A percentile compares a stretch with the other conserved stretches of the same genome.
Conservation (phyloP, 345 rosid species). For the Bruguiera parviflora region DNA sequence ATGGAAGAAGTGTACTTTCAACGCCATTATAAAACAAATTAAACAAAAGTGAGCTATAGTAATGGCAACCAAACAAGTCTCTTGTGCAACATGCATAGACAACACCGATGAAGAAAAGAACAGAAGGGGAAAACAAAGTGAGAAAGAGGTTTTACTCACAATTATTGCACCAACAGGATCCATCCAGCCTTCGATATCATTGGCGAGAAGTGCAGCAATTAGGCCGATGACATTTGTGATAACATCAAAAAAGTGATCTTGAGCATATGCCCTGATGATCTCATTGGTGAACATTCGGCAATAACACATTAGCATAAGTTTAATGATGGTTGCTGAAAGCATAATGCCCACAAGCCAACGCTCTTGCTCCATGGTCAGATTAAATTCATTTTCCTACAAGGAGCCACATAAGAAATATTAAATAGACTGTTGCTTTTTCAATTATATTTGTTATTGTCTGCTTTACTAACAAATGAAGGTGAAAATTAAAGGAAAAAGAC, state of each 20-base stretch:
- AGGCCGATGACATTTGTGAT: conserved; percentile 90
- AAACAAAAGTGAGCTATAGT: too few species aligned
- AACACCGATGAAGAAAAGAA: too few species aligned
- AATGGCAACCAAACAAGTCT: too few species aligned
- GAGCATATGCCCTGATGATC: conserved; percentile 96
- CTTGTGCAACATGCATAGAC: too few species aligned
- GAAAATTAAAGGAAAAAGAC: background rate
- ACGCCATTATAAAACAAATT: too few species aligned
- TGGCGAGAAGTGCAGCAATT: conserved; percentile 82
- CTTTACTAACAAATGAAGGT: conserved; percentile 2
- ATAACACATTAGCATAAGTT: conserved; percentile 63
- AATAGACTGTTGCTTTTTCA: conserved; percentile 11
- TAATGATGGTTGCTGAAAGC: conserved; percentile 86
- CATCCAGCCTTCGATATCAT: conserved; percentile 73
- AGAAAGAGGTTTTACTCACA: conserved; percentile 43
- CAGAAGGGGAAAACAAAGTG: background rate
- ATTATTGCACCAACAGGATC: conserved; percentile 96
- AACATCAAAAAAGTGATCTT: conserved; percentile 96
- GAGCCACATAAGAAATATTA: conserved; percentile 20
- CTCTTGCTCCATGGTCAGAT: conserved; percentile 64
- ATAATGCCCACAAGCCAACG: conserved; percentile 92
- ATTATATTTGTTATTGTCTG: conserved; percentile 10
- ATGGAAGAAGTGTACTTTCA: too few species aligned
- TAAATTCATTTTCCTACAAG: conserved; percentile 61
- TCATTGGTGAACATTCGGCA: conserved; percentile 81